Base-by-base conservation (phyloP, 192 early-diverging fungal genomes). In the Chytriomyces hyalinus region DNA sequence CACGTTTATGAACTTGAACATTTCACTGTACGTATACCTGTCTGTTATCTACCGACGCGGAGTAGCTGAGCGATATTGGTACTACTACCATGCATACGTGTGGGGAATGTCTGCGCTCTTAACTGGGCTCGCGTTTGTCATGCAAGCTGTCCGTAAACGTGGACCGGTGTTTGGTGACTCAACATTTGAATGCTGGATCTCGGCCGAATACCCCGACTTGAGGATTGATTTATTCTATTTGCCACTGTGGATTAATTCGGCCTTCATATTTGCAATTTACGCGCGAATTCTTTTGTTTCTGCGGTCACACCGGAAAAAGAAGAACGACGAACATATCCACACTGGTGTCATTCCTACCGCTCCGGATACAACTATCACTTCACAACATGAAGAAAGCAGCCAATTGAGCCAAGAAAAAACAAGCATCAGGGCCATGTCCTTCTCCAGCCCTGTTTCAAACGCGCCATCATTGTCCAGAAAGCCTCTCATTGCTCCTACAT, bases 151-250 rank as follows among this genome's bases (percentile, higher is more conserved):
- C 3, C 24, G 5, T n/a, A 13, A 57, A 20, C 13, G 53, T 13
- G 70, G 70, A 5, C 10, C 13, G 3, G 53, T 60, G 4, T 72
- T 72, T 72, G 70, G 70, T 1, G 70, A 72, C 28, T 4, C 70
- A 2, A 72, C 70, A 8, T 72, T 60, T 60, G 50, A 72, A 43
- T 60, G 49, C 70, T 72, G 70, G 70, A 72, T 72, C 6, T 72
- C 70, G 13, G 15, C 9, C 13, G 17, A 15, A 6, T 72, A 72
- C 44, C 9, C 53, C 3, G 53, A 72, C 2, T 36, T 72, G 20
- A 15, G 70, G 3, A 43, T 72, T n/a, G 13, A 60, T 15, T 9
- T 72, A 6, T 72, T 60, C 53, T 72, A 72, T 43, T 15, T 72
- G 4, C 53, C 53, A 4, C 53, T 72, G n/a, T 60, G 70, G 50